Evolutionary conservation across 805 yeast species (phyloP), one percentile per base, ranked within the genome.

Genomic region (Yamadazyma nakazawae): DNA sequence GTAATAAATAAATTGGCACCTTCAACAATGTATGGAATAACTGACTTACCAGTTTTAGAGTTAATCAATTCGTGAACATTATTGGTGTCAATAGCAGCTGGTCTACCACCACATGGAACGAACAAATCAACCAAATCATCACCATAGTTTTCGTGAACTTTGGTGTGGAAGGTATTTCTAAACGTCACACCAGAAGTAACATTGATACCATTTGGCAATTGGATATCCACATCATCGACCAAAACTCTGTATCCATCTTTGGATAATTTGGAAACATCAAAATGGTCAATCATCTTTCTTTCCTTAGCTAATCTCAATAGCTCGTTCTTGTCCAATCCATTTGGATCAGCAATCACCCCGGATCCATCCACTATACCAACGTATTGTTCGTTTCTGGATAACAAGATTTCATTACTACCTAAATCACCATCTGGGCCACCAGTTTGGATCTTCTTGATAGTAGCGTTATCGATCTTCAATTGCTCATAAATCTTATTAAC

Each of bases 351-450:
- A 46, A 94, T 69, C 16, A 90, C 97, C 65, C 99, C 99, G 5
- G 96, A 85, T 18, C 99, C 99, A 67, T 92, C 99, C 42, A 92
- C 94, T 42, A 92, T 68, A 45, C 88, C 96, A 54, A 90, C 85
- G 62, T 94, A 94, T 40, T 72, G 76, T 71, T 92, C 99, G 49
- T 82, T 80, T 43, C 84, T 75, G 1, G 97, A 89, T 50, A 92
- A 77, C 55, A 88, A 75, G 59, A 92, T 94, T 72, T 92, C 99
- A 66, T 92, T 94, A 21, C 96, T 87, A 26, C 99, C 99, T 56
- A 92, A 76, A 68, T 92, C 99, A 61, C 99, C 99, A 67, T 94
- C 97, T 54, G 98, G 98, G 39, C 99, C 99, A 70, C 98, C 99
- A 46, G 97, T 94, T 74, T 92, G 99, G 60, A 94, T 75, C 70